phyloP scores from a whole-genome alignment of 129 eudicot genomes.

The Erigeron canadensis region DNA sequence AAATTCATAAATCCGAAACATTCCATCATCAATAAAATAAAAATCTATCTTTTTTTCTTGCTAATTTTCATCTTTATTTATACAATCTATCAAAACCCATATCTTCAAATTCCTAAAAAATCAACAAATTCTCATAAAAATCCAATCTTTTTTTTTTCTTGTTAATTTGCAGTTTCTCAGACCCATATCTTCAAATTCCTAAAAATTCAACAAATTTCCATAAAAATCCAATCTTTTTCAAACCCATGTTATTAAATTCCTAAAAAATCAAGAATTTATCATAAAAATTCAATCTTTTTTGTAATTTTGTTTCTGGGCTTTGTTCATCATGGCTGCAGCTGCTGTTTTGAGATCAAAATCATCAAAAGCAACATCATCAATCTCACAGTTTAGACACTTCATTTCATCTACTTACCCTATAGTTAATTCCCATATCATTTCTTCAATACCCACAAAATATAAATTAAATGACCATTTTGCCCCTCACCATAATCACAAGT shows the following conservation, averaged over 20 bases:
- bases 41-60: too few species aligned
- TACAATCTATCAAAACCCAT: too few species aligned
- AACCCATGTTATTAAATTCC: conserved; percentile 33
- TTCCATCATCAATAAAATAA: too few species aligned
- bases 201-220: not conserved
- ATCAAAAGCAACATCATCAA: conserved; percentile 50
- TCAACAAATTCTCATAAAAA: too few species aligned
- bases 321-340: conserved; percentile 74
- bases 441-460: conserved; percentile 25
- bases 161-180: too few species aligned
- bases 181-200: too few species aligned
- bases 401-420: conserved; percentile 39
- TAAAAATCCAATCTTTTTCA: conserved; percentile 7
- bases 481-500: conserved; percentile 28
- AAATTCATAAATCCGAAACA: too few species aligned
- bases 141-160: too few species aligned
- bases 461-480: not conserved
- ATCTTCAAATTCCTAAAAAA: too few species aligned
- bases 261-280: conserved; percentile 1
- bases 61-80: too few species aligned
- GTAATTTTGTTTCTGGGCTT: conserved; percentile 1
- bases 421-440: conserved; percentile 43
- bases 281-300: not conserved
- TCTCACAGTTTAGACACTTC: conserved; percentile 74
- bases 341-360: conserved; percentile 76